Base-by-base conservation (phyloP, 2,329 filamentous ascomycete species). In the Elsinoe fawcettii region DNA sequence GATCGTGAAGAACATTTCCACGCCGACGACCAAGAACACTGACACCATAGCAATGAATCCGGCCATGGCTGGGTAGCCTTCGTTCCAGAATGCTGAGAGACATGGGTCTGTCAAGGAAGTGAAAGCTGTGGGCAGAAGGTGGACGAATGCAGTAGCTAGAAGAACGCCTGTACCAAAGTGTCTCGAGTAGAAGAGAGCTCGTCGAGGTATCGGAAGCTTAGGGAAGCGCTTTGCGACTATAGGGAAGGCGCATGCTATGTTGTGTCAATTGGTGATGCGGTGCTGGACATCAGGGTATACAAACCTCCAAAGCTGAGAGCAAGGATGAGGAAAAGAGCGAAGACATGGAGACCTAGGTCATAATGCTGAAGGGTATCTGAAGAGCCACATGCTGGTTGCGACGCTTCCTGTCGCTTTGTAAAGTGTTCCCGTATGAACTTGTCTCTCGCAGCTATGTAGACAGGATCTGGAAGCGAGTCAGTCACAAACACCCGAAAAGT, bases 1-100 rank as follows among this genome's bases (percentile, higher is more conserved):
- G 55, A 85, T 87, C 0, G 90, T 90, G 63, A 97, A 85, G 69
- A 90, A 90, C 74, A 93, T 95, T 71, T 97, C 92, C 55, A 96
- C 80, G 1, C 83, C 81, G 5, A 95, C 88, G 2, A 96, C 90
- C 3, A 87, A 75, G 59, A 95, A 78, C n/a, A 89, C 87, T 9
- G 87, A 84, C 8, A 84, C 71, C 87, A 95, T 92, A 57, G 88
- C 87, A 47, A 95, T 81, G 49, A 93, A 77, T 1, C 90, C 90
- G 0, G 89, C 84, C 69, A 95, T 85, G 5, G 88, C 88, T 47
- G 79, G 81, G 69, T 93, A 95, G n/a, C 81, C 80, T 61, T 86
- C 67, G 68, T 82, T 92, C 80, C 91, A 95, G 67, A 90, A 86
- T 58, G 80, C 76, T 7, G 90, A 88, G 0, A 95, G 81, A 71